Evolutionary conservation across 805 yeast genomes (phyloP).

Genomic region (Saccharomyces paradoxus): DNA sequence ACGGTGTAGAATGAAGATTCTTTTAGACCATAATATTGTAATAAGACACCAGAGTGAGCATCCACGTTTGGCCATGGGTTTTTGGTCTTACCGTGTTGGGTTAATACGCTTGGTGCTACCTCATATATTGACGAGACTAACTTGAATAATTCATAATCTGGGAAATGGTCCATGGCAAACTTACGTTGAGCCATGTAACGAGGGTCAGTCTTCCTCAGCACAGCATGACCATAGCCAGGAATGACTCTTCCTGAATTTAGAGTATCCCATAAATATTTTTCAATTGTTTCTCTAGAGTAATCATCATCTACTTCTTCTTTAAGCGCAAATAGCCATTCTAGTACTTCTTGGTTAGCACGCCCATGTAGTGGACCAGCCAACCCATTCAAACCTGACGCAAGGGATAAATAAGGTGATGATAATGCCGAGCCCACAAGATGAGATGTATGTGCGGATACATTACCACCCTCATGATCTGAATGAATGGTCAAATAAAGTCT

Average conservation of each 20-base stretch:
- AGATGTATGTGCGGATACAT: constrained; percentile 80
- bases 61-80: constrained; percentile 92
- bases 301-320: constrained; percentile 53
- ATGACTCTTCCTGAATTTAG: constrained; percentile 76
- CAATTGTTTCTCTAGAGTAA: constrained; percentile 58
- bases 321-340: constrained; percentile 71
- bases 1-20: constrained; percentile 82
- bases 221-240: constrained; percentile 88
- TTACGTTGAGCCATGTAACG: constrained; percentile 81
- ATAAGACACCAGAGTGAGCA: constrained; percentile 77
- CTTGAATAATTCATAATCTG: constrained; percentile 72
- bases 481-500: constrained; percentile 76
- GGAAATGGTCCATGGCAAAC: constrained; percentile 68
- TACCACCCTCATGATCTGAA: constrained; percentile 88
- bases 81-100: constrained; percentile 82
- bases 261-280: constrained; percentile 70
- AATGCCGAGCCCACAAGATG: constrained; percentile 80
- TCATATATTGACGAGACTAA: constrained; percentile 69
- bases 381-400: constrained; percentile 79
- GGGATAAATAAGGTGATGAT: constrained; percentile 67
- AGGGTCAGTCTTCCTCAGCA: constrained; percentile 81
- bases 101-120: constrained; percentile 74
- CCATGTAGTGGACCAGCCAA: constrained; percentile 85
- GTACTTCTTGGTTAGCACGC: constrained; percentile 80
- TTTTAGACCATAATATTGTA: constrained; percentile 78